Evolutionary conservation across 495 filamentous ascomycete species (phyloP), one percentile per base, ranked within the genome.

Genomic region (Pyrenula massariospora): DNA sequence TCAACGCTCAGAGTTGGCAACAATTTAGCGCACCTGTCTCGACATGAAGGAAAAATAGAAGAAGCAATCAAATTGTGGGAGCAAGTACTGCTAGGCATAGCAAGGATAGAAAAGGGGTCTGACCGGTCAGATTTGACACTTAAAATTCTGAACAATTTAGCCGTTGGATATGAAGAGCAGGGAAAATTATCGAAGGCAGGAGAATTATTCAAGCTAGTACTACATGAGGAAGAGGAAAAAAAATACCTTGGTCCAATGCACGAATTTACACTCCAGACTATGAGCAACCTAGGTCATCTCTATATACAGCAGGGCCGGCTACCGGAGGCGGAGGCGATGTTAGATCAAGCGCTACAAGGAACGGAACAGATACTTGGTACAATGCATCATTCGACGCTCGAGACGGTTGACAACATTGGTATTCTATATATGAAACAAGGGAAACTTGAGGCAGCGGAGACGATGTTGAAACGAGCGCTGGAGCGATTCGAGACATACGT

Each of bases 71-170:
- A 59, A 48, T 63, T 67, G 60, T 68, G 63, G 54, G 49, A 65
- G 59, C 64, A 60, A 57, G 68, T 66, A 23, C 64, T 71, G 42
- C 19, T 65, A 56, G 67, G 65, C 55, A 56, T 56, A 8, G 70
- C 74, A 60, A 65, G 66, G 57, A 59, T 56, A 19, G 53, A 67
- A 10, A 68, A 70, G 24, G 56, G 54, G 53, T 61, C 74, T 55
- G 68, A 76, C 60, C 56, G 56, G 47, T 63, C 62, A 50, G 74
- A 69, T 19, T 67, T 74, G 22, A 42, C 53, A n/a, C 53, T 55
- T 55, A n/a, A 55, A n/a, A 36, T 24, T 12, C 3, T 47, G 48
- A 67, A 66, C 54, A 63, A 70, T 58, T 59, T 74, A 22, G 58
- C 50, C 12, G 36, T 57, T 19, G 25, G 63, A 10, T 63, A 59